Evolutionary conservation across 1,284 basidiomycete species (phyloP), one percentile per base, ranked within the genome.

Genomic region (Cutaneotrichosporon cutaneum): DNA sequence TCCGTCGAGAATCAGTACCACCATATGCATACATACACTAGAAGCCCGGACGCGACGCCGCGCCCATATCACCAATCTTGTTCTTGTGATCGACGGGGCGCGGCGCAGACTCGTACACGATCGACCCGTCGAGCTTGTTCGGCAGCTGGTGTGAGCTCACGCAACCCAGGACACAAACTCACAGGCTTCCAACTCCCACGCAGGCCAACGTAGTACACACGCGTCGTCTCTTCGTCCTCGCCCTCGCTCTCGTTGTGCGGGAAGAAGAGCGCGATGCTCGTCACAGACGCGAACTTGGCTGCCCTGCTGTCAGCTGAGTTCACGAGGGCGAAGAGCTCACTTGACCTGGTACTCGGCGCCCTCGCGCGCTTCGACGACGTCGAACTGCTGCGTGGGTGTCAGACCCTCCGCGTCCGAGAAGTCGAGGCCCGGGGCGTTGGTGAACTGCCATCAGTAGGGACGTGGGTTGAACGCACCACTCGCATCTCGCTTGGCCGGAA

Each of bases 341-440:
- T 77, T 75, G 64, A 79, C 74, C 54, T 74, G 76, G 64, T 79
- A 80, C 62, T 80, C 78, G 9, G 75, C 78, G 2, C 70, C 72
- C 60, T 77, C 72, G 27, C 67, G 63, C 4, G 63, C 55, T 14
- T 71, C 67, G 1, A 78, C 68, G 11, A 77, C 66, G 8, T 78
- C 69, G 18, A 80, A 67, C 3, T 60, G 58, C 58, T 79, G 77
- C 4, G 75, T 74, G 7, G 77, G 68, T 22, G 65, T 57, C 6
- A 67, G 56, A n/a, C 66, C 70, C 39, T 72, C 70, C 2, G 71
- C 72, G 36, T 77, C 74, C n/a, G 72, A 70, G 55, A 80, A 80
- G 63, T 80, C 78, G 54, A 80, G 65, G 18, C 73, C 76, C 16
- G 74, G 70, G 2, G 68, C 58, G 57, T 79, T 78, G 39, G 66